Evolutionary conservation across 2,329 filamentous ascomycete species (phyloP).

Genomic region (Penicillium brevicompactum): DNA sequence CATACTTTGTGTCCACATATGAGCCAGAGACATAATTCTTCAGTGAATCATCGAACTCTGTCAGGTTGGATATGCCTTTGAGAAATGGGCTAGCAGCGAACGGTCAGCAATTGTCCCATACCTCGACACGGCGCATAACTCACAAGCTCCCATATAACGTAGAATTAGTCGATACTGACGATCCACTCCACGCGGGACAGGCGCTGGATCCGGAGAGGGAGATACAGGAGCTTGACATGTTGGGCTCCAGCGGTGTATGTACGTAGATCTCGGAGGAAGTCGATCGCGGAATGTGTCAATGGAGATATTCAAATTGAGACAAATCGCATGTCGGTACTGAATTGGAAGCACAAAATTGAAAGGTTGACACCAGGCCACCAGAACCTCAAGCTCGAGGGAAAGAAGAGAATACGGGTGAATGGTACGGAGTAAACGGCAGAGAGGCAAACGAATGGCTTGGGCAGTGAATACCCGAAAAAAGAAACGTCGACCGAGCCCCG

Average conservation of each 20-base stretch:
- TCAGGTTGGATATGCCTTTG: conserved; percentile 72
- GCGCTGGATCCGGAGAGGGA: conserved; percentile 69
- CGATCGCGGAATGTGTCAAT: conserved; percentile 25
- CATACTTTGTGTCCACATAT: conserved; percentile 79
- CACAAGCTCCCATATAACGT: conserved; percentile 66
- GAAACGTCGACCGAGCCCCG: conserved; percentile 25
- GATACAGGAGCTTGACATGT: conserved; percentile 56
- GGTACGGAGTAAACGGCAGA: background rate
- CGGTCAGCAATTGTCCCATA: conserved; percentile 29
- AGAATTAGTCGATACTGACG: conserved; percentile 69
- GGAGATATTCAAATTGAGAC: background rate
- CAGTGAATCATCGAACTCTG: conserved; percentile 76
- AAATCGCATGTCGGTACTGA: conserved; percentile 14
- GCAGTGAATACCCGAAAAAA: conserved; percentile 19
- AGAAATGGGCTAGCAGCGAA: conserved; percentile 72
- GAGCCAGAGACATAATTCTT: conserved; percentile 70
- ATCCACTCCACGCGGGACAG: conserved; percentile 72
- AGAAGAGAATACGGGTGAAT: conserved; percentile 15
- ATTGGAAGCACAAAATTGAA: conserved; percentile 3
- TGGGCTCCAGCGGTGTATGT: conserved; percentile 24
- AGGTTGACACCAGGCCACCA: conserved; percentile 16
- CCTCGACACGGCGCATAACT: conserved; percentile 40
- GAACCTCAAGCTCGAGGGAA: conserved; percentile 13
- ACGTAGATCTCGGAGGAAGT: background rate
- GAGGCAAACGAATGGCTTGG: conserved; percentile 25